Conservation (phyloP, 2,329 filamentous ascomycete genomes). For the Botrytis galanthina region DNA sequence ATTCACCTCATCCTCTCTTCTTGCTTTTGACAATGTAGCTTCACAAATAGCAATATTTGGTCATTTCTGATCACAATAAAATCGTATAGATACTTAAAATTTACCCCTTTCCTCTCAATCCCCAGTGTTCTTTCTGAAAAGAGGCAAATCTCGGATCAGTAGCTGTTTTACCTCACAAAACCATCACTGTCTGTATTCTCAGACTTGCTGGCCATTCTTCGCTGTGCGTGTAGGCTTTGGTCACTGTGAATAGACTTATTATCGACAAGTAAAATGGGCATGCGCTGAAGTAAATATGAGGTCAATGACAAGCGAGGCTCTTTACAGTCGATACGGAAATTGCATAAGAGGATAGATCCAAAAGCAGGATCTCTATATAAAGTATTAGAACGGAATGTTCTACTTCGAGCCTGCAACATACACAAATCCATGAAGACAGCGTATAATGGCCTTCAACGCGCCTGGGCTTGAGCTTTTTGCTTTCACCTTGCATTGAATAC, state of each 20-base stretch:
- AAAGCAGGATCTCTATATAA: neutral
- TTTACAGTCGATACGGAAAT: neutral
- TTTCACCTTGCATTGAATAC: neutral
- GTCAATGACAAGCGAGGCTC: neutral
- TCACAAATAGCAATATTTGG: neutral
- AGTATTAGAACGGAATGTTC: neutral
- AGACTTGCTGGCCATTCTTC: neutral
- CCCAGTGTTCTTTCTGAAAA: rapidly evolving
- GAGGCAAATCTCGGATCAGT: neutral
- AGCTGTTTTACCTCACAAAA: neutral
- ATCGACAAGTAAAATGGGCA: neutral
- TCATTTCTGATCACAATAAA: neutral
- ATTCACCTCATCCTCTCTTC: neutral
- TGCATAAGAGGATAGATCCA: neutral
- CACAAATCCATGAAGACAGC: too few relatives aligned
- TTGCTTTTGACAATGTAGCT: rapidly evolving
- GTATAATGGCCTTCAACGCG: neutral
- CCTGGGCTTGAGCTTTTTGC: neutral
- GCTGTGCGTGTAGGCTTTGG: neutral
- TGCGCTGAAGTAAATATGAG: neutral
- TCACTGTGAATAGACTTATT: neutral
- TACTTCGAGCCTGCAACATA: neutral
- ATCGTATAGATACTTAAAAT: neutral
- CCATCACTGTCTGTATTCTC: rapidly evolving
- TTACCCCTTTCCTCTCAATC: neutral